Conservation (phyloP, 805 yeast genomes). For the Zygoascus flipseniorum region DNA sequence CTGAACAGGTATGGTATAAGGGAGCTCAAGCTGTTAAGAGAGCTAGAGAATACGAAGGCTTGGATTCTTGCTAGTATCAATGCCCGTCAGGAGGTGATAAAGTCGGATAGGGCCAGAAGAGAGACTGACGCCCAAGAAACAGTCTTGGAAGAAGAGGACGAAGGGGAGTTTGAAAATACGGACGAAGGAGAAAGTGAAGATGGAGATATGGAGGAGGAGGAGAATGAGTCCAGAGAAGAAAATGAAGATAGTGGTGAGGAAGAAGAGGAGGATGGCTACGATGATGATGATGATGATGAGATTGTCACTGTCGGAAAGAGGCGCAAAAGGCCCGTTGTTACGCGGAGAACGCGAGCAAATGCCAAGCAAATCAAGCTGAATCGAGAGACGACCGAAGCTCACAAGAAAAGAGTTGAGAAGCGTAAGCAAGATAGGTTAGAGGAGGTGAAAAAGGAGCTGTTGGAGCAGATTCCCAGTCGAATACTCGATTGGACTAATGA, state of each 20-base stretch:
- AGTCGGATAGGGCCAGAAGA: constrained; percentile 17
- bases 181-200: constrained; percentile 6
- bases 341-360: background rate
- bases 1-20: constrained; percentile 67
- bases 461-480: constrained; percentile 12
- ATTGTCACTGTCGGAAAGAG: constrained; percentile 12
- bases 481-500: constrained; percentile 19
- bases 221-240: constrained; percentile 39
- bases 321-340: background rate
- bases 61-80: constrained; percentile 46
- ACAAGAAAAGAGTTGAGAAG: background rate
- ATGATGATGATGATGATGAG: constrained; percentile 39
- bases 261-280: constrained; percentile 6
- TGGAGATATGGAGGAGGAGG: constrained; percentile 5
- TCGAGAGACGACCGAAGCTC: background rate
- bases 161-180: constrained; percentile 14
- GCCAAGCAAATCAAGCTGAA: no score
- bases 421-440: constrained; percentile 2
- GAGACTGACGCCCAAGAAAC: constrained; percentile 14
- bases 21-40: constrained; percentile 59
- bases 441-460: constrained; percentile 12
- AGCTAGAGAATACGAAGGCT: constrained; percentile 44
- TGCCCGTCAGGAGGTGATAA: constrained; percentile 37
- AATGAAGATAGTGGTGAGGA: constrained; percentile 5
- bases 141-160: constrained; percentile 13